phyloP scores from a whole-genome alignment of 1,284 basidiomycete genomes.

The Ustilago shanxiensis region DNA sequence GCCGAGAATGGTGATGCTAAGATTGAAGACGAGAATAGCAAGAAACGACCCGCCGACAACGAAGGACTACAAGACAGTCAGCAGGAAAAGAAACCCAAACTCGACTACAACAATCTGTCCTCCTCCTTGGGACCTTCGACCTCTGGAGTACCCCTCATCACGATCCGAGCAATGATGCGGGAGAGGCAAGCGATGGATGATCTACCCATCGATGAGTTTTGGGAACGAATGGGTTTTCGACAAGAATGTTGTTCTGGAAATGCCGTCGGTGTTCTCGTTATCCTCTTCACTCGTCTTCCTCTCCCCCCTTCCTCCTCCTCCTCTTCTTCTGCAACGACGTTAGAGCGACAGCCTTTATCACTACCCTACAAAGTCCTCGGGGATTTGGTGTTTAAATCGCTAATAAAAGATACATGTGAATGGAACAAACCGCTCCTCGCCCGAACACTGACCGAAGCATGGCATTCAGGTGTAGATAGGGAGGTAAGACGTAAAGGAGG shows the following conservation, averaged over 20 bases:
- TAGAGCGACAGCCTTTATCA: slow-evolving; percentile 43
- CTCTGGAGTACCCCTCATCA: slow-evolving; percentile 27
- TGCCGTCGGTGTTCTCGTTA: slow-evolving; percentile 65
- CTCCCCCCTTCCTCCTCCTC: background rate
- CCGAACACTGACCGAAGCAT: slow-evolving; percentile 43
- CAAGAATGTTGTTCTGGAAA: slow-evolving; percentile 69
- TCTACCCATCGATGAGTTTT: slow-evolving; percentile 62
- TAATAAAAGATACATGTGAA: slow-evolving; percentile 63
- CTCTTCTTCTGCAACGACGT: background rate
- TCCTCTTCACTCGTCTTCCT: slow-evolving; percentile 45
- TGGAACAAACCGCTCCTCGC: slow-evolving; percentile 49
- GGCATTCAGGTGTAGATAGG: slow-evolving; percentile 50
- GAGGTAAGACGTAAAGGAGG: slow-evolving; percentile 59
- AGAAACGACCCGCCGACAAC: background rate
- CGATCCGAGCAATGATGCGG: slow-evolving; percentile 48
- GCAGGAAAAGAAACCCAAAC: background rate
- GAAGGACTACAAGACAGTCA: too few species aligned
- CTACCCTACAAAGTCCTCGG: slow-evolving; percentile 55
- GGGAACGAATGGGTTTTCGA: slow-evolving; percentile 67
- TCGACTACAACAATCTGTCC: background rate
- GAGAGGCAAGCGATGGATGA: slow-evolving; percentile 63
- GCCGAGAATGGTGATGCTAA: background rate
- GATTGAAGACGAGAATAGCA: slow-evolving; percentile 2
- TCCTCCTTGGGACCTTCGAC: background rate
- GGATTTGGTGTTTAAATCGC: slow-evolving; percentile 56